A percentile compares a stretch with the other conserved stretches of the same genome.
These are phyloP conservation scores for Coffea canephora DNA, from an alignment of 257 asterid species.

Conservation along the genomic window DNA sequence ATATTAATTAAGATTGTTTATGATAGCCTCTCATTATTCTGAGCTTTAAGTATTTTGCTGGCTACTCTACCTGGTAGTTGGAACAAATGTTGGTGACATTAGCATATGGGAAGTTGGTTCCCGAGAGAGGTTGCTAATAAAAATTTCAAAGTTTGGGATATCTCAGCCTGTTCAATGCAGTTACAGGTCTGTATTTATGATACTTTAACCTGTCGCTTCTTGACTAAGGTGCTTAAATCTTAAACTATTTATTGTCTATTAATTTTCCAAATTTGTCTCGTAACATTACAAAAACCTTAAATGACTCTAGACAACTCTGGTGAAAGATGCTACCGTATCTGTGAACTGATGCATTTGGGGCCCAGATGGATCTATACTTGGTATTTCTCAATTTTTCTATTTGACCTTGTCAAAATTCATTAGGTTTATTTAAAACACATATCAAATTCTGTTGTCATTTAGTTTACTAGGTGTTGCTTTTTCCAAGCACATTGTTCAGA, in stretches of 20 bases:
- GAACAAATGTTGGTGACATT: constrained; percentile 96
- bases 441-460: too few species aligned
- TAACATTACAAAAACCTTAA: constrained; percentile 7
- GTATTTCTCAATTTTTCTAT: constrained; percentile 32
- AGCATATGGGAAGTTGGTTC: constrained; percentile 99
- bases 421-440: too few species aligned
- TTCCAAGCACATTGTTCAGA: constrained; percentile 91
- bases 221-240: neutral
- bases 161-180: constrained; percentile 81
- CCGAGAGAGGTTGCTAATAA: constrained; percentile 85
- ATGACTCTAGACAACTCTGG: constrained; percentile 70
- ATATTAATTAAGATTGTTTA: neutral
- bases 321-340: constrained; percentile 79
- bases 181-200: constrained; percentile 62
- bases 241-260: neutral
- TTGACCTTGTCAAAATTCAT: too few species aligned
- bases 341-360: constrained; percentile 96
- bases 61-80: constrained; percentile 53
- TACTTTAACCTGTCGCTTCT: constrained; percentile 19
- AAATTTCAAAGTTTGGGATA: constrained; percentile 84
- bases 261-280: neutral
- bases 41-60: constrained; percentile 8
- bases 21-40: neutral
- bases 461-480: constrained; percentile 65
- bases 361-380: constrained; percentile 94